A percentile compares a stretch with the other conserved stretches of the same genome.
Evolutionary conservation across 2,329 filamentous ascomycete genomes (phyloP).

Genomic region (Aaosphaeria pasadenensis): DNA sequence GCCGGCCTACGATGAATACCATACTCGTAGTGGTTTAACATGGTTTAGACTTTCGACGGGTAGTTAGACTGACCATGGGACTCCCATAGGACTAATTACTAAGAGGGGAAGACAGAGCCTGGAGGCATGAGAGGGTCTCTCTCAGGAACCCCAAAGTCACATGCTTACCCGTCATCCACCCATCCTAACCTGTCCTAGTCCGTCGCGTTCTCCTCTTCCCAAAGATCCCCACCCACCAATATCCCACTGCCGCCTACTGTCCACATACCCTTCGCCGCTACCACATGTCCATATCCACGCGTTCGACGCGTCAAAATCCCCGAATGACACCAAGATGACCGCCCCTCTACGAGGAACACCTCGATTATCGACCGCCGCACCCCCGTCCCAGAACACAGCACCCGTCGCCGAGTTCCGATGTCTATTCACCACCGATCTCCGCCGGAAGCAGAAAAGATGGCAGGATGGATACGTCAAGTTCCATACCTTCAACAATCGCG

Average conservation of each 20-base stretch:
- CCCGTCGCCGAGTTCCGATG: constrained; percentile 79
- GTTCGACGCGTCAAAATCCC: constrained; percentile 3
- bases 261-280: not conserved
- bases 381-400: constrained; percentile 63
- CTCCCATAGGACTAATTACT: too few species aligned
- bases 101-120: too few species aligned
- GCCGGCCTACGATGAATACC: too few species aligned
- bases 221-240: not conserved
- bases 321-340: constrained; percentile 17
- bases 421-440: constrained; percentile 81
- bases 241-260: not conserved
- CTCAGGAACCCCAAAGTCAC: too few species aligned
- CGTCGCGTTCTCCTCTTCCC: too few species aligned
- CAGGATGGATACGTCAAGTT: constrained; percentile 86
- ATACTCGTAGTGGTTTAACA: too few species aligned
- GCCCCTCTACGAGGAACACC: constrained; percentile 20
- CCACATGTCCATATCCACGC: constrained; percentile 5
- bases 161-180: too few species aligned
- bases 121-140: too few species aligned
- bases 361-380: constrained; percentile 28
- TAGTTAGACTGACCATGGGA: too few species aligned
- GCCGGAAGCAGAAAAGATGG: constrained; percentile 87
- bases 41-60: too few species aligned
- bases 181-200: too few species aligned
- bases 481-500: constrained; percentile 84